Conservation (phyloP, 2,329 filamentous ascomycete genomes). For the Neofusicoccum sp. region DNA sequence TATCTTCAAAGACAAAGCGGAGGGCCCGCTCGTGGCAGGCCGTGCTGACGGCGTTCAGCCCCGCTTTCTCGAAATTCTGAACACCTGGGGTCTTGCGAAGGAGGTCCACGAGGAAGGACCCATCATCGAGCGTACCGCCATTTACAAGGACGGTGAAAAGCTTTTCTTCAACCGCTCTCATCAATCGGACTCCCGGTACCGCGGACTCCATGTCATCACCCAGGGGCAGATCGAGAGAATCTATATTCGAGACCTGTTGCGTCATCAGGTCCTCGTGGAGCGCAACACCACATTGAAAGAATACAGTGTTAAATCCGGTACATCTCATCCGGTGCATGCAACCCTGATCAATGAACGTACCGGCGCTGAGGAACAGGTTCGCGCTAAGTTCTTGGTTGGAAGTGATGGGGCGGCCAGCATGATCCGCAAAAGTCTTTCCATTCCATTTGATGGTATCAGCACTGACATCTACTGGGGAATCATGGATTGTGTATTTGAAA, state of each 20-base stretch:
- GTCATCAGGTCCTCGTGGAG: slow-evolving; percentile 35
- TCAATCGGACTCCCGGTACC: slow-evolving; percentile 37
- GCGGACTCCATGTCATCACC: slow-evolving; percentile 37
- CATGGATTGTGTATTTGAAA: slow-evolving; percentile 26
- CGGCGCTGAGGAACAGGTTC: slow-evolving; percentile 25
- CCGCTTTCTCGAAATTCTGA: slow-evolving; percentile 20
- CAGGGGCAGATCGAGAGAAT: slow-evolving; percentile 39
- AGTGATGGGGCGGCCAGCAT: slow-evolving; percentile 33
- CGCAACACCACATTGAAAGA: slow-evolving; percentile 25
- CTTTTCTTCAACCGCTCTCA: slow-evolving; percentile 27
- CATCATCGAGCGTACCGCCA: slow-evolving; percentile 30
- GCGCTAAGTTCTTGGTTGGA: slow-evolving; percentile 34
- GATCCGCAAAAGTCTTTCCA: slow-evolving; percentile 29
- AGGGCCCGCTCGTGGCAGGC: slow-evolving; percentile 27
- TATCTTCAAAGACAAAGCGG: slow-evolving; percentile 26
- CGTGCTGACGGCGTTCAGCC: slow-evolving; percentile 30
- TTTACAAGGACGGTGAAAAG: slow-evolving; percentile 32
- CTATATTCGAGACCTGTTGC: slow-evolving; percentile 36
- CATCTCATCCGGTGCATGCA: background rate
- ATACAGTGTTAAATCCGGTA: slow-evolving; percentile 12
- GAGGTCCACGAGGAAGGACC: slow-evolving; percentile 37
- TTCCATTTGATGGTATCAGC: slow-evolving; percentile 31
- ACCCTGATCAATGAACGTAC: slow-evolving; percentile 24
- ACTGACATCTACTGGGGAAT: slow-evolving; percentile 39
- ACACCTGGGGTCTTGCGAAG: slow-evolving; percentile 24